These are phyloP conservation scores for Rhizopogon roseolus DNA, from an alignment of 768 basidiomycete species.

Conservation along the genomic window DNA sequence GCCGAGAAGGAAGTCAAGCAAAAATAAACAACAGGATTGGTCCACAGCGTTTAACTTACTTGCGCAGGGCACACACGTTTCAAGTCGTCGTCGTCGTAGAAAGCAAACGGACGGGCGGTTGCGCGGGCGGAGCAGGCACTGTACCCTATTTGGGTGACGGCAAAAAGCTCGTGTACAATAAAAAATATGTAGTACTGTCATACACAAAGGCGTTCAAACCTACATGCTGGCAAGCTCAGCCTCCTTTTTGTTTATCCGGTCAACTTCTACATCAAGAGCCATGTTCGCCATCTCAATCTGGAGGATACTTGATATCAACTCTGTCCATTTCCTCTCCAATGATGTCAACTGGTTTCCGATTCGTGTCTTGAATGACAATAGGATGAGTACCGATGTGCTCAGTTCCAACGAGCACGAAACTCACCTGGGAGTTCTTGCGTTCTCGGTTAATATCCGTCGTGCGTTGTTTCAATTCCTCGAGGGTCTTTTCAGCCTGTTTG, in stretches of 20 bases:
- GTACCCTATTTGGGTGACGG: background rate
- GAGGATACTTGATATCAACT: conserved; percentile 82
- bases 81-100: background rate
- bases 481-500: conserved; percentile 60
- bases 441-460: conserved; percentile 86
- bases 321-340: conserved; percentile 89
- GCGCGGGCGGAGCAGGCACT: background rate
- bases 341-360: conserved; percentile 75
- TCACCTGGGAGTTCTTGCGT: conserved; percentile 81
- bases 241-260: conserved; percentile 51
- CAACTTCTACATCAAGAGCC: conserved; percentile 80
- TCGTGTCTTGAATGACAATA: conserved; percentile 47
- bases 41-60: no score
- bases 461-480: conserved; percentile 75
- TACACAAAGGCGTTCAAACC: background rate
- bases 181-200: no score
- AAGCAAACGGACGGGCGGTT: background rate
- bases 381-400: background rate
- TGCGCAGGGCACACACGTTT: no score
- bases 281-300: conserved; percentile 96
- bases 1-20: conserved; percentile 6
- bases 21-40: conserved; percentile 1
- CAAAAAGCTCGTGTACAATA: background rate
- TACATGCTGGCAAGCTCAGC: conserved; percentile 49
- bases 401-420: background rate